phyloP scores from a whole-genome alignment of 139 green algal genomes.

The Tetraselmis striata region DNA sequence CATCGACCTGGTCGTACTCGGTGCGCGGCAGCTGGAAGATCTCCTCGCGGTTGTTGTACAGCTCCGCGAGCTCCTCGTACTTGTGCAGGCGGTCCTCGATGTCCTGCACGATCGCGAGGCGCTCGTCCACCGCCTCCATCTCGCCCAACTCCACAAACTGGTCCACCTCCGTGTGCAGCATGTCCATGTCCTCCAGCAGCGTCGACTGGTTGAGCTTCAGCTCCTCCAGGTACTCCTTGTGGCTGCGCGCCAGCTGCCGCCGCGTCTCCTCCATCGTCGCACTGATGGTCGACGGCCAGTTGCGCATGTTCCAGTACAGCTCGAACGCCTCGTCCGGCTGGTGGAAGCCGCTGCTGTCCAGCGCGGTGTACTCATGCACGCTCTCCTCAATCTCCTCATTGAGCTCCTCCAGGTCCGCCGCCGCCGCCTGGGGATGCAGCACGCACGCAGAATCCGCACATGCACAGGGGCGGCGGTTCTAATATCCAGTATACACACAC shows the following conservation, averaged over 20 bases:
- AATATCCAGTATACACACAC: no score
- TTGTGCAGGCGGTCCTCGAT: constrained; percentile 40
- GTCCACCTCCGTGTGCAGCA: constrained; percentile 41
- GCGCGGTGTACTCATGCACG: constrained; percentile 17
- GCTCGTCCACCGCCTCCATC: constrained; percentile 57
- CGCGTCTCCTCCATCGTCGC: constrained; percentile 26
- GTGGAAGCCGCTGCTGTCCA: constrained; percentile 33
- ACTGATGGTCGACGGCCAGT: constrained; percentile 47
- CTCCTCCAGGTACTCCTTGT: constrained; percentile 34
- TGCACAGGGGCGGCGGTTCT: no score
- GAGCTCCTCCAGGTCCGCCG: constrained; percentile 36
- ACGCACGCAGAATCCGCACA: no score
- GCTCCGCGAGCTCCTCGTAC: constrained; percentile 36
- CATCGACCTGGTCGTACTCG: constrained; percentile 47
- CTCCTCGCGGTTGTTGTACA: constrained; percentile 56
- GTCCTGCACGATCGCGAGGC: constrained; percentile 45
- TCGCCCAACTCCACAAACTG: constrained; percentile 53
- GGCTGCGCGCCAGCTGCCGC: constrained; percentile 17
- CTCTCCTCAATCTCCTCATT: constrained; percentile 32
- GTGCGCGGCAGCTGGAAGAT: constrained; percentile 58
- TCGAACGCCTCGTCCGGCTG: constrained; percentile 29
- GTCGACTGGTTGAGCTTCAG: constrained; percentile 23
- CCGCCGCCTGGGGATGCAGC: constrained; percentile 10
- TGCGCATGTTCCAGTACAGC: constrained; percentile 46
- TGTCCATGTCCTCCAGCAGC: constrained; percentile 18